A percentile compares a stretch with the other conserved stretches of the same genome.
These are phyloP conservation scores for Leishmania gerbilli DNA, from an alignment of 208 protist genomes.

Conservation along the genomic window DNA sequence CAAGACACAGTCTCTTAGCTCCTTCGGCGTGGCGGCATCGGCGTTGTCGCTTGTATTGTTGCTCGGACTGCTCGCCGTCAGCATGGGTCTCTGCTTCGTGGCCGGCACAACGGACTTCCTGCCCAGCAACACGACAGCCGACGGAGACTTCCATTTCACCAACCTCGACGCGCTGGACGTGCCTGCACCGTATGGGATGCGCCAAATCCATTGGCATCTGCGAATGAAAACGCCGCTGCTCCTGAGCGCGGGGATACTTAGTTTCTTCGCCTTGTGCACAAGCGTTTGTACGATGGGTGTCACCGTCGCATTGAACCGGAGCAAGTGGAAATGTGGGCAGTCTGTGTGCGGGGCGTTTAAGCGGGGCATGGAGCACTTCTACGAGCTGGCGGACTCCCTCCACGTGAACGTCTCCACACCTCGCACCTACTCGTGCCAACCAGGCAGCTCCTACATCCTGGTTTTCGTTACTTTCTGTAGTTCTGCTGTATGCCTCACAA, in stretches of 20 bases:
- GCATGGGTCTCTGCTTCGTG: conserved; percentile 30
- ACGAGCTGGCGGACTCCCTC: conserved; percentile 6
- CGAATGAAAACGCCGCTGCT: conserved; percentile 28
- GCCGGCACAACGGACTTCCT: conserved; percentile 28
- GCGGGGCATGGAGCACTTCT: conserved; percentile 40
- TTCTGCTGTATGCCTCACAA: conserved; percentile 9
- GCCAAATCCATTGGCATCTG: conserved; percentile 27
- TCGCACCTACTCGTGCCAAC: conserved; percentile 22
- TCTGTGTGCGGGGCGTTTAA: conserved; percentile 38
- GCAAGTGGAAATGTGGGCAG: conserved; percentile 44
- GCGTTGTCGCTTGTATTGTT: conserved; percentile 33
- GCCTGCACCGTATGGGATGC: conserved; percentile 19
- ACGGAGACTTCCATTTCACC: conserved; percentile 18
- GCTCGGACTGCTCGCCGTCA: conserved; percentile 15
- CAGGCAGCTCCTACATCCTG: conserved; percentile 26
- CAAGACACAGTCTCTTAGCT: conserved; percentile 10
- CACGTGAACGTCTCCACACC: conserved; percentile 1
- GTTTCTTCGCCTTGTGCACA: conserved; percentile 29
- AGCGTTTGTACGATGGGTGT: conserved; percentile 35
- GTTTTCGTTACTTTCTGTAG: conserved; percentile 34
- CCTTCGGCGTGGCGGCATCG: conserved; percentile 24
- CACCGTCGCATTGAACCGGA: conserved; percentile 19
- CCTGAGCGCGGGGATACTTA: conserved; percentile 13
- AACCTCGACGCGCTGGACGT: conserved; percentile 20
- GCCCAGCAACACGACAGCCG: conserved; percentile 12